A percentile compares a stretch with the other conserved stretches of the same genome.
Conservation (phyloP, 371 early-diverging fungal species). For the Blakeslea trispora region DNA sequence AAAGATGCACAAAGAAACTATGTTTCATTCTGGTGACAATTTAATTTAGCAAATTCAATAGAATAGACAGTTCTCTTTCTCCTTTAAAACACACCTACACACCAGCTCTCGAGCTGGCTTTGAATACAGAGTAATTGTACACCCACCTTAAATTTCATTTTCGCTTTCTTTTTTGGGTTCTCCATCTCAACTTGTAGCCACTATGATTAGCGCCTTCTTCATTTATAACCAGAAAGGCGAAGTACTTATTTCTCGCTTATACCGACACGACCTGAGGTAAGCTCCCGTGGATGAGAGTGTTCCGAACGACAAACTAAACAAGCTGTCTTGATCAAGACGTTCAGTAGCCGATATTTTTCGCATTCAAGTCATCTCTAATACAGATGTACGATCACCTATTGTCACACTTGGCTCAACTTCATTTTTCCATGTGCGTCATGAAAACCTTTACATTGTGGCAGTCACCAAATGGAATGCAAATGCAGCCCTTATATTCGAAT, state of each 20-base stretch:
- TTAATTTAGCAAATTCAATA: too few relatives aligned
- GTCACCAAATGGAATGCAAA: slow-evolving; percentile 86
- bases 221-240: slow-evolving; percentile 97
- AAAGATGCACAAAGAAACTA: too few relatives aligned
- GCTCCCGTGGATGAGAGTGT: too few relatives aligned
- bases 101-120: too few relatives aligned
- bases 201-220: slow-evolving; percentile 89
- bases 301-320: too few relatives aligned
- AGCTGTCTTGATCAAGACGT: too few relatives aligned
- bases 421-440: slow-evolving; percentile 89
- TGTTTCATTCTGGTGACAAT: too few relatives aligned
- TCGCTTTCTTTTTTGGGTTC: too few relatives aligned
- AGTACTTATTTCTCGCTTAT: slow-evolving; percentile 95
- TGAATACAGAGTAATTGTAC: too few relatives aligned
- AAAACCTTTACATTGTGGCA: slow-evolving; percentile 87
- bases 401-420: slow-evolving; percentile 86
- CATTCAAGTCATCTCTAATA: slow-evolving; percentile 93
- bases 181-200: not conserved
- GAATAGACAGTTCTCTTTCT: too few relatives aligned
- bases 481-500: slow-evolving; percentile 83
- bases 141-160: too few relatives aligned
- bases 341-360: slow-evolving; percentile 95
- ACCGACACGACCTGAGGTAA: slow-evolving; percentile 93
- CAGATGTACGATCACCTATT: slow-evolving; percentile 89
- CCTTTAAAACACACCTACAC: too few relatives aligned